A percentile compares a stretch with the other conserved stretches of the same genome.
Evolutionary conservation across 2,329 filamentous ascomycete genomes (phyloP).

Genomic region (Phyllosticta paracitricarpa): DNA sequence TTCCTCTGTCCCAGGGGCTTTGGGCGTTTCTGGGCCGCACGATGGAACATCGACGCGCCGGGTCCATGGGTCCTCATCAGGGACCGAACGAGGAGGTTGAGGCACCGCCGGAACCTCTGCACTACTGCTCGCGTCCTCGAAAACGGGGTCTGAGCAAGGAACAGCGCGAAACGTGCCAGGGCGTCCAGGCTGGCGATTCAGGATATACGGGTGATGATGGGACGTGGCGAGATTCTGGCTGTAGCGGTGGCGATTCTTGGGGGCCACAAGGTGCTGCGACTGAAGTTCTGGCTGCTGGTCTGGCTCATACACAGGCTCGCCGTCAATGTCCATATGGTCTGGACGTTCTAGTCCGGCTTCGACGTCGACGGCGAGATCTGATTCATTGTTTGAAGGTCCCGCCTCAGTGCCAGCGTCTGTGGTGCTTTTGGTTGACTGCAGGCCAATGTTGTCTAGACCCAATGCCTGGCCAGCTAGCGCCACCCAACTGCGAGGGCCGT

Average conservation of each 20-base stretch:
- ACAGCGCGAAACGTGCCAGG: background rate
- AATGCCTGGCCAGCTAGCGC: background rate
- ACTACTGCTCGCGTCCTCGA: background rate
- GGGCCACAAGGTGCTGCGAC: background rate
- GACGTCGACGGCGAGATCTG: background rate
- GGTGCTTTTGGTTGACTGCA: background rate
- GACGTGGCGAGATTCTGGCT: background rate
- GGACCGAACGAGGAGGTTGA: background rate
- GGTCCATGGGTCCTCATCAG: background rate
- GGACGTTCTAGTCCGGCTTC: background rate
- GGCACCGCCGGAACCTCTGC: background rate
- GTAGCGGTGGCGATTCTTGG: background rate
- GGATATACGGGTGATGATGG: background rate
- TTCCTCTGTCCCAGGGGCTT: too few species aligned
- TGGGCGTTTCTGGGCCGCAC: background rate
- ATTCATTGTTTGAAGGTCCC: background rate
- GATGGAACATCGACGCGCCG: background rate
- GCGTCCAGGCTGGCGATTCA: background rate
- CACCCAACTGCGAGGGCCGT: background rate
- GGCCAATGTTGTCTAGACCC: background rate
- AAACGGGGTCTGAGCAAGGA: background rate
- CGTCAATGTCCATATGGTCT: background rate
- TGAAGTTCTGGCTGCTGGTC: background rate
- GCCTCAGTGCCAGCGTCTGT: background rate
- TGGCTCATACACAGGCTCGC: background rate